Base-by-base conservation (phyloP, 139 green algal species). In the Chlorella sp. region DNA sequence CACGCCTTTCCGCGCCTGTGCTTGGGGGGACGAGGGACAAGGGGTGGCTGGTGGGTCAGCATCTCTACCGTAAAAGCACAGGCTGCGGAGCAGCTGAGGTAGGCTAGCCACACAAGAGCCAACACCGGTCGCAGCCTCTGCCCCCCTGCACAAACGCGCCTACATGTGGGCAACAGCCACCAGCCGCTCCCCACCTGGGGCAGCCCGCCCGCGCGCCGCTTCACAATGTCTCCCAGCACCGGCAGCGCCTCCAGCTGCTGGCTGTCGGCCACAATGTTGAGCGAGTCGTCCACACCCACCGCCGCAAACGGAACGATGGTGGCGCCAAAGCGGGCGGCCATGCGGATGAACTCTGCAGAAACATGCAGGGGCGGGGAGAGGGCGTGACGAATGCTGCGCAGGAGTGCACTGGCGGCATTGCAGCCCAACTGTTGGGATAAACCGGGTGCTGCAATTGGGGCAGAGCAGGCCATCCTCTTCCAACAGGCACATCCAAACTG, bases 291-390 rank as follows among this genome's bases (percentile, higher is more conserved):
- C 17, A 85, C 86, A 26, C 96, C 97, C 13, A 99, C 88, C 3
- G 92, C 93, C 0, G 91, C 93, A 88, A 99, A 98, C 28, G 97
- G 96, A 16, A 99, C 90, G 65, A 99, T 98, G 79, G 93, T 97
- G 40, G 97, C 97, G 34, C 93, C 92, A 79, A 96, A 95, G 36
- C 91, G 90, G 22, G 91, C 92, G 0, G 96, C 96, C 92, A 98
- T 96, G 62, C 95, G 90, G 38, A 99, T 93, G 91, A 99, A 98
- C 89, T 99, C 97, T 28, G 90, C 67, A 34, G 54, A 16, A 26
- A 36, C n/a, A n/a, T n/a, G 28, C 36, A 14, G 62, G 44, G 48
- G 60, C 1, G 7, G 60, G 48, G 56, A 44, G 56, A 34, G 22
- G n/a, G 60, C 34, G 34, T 46, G 22, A 22, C 19, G 28, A 43